These are phyloP conservation scores for Botryosphaeria dothidea DNA, from an alignment of 2,329 filamentous ascomycete genomes.

Conservation along the genomic window DNA sequence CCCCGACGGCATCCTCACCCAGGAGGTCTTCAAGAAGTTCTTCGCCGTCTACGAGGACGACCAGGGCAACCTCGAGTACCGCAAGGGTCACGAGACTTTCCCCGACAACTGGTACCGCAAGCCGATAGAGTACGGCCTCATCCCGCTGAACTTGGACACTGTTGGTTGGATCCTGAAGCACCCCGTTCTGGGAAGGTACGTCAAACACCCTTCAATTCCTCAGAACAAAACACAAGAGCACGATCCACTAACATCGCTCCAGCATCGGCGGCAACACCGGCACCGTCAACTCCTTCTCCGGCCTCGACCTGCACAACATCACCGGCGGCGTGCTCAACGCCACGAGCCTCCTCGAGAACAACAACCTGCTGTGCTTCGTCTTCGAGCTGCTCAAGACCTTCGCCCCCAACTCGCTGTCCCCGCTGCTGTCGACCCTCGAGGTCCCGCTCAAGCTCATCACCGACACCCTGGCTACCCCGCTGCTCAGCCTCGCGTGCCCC, in stretches of 20 bases:
- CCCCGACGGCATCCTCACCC: constrained; percentile 33
- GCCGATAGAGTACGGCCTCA: constrained; percentile 49
- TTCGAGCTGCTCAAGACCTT: constrained; percentile 37
- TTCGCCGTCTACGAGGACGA: constrained; percentile 47
- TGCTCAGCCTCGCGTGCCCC: constrained; percentile 29
- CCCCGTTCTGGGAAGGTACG: constrained; percentile 35
- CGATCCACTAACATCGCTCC: neutral
- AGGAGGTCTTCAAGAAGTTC: constrained; percentile 47
- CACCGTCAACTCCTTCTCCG: constrained; percentile 52
- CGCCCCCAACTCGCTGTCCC: constrained; percentile 35
- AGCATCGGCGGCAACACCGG: constrained; percentile 56
- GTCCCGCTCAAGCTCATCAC: constrained; percentile 27
- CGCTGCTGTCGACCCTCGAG: constrained; percentile 29
- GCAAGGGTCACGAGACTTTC: constrained; percentile 53
- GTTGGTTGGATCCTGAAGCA: constrained; percentile 40
- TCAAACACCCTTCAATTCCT: neutral
- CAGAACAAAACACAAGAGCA: neutral
- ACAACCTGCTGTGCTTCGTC: constrained; percentile 41
- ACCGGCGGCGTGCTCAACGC: constrained; percentile 44
- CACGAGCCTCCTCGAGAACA: constrained; percentile 38
- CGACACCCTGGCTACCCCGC: constrained; percentile 25
- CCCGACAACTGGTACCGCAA: constrained; percentile 56
- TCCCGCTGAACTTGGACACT: constrained; percentile 46
- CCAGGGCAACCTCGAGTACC: constrained; percentile 41
- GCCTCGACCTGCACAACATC: constrained; percentile 45